Percentiles rank a stretch among this genome's conserved stretches.
Evolutionary conservation across 441 rosid species (phyloP).

Genomic region (Jatropha multifida): DNA sequence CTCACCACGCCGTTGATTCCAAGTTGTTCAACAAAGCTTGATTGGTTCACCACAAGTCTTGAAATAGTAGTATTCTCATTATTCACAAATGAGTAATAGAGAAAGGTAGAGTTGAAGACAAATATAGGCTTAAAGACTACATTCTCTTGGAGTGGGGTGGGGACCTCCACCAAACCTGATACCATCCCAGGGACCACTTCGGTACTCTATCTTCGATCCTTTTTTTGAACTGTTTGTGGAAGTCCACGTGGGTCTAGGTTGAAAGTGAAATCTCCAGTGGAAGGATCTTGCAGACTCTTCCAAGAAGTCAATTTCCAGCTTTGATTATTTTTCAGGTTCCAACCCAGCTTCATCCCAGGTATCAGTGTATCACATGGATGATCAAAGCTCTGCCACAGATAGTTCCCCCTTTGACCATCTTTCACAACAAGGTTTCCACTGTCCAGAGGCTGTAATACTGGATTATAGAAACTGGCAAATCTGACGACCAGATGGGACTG

Average conservation of each 20-base stretch:
- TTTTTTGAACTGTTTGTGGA: constrained; percentile 12
- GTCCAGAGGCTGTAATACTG: constrained; percentile 17
- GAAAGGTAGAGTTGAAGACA: neutral
- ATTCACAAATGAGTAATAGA: constrained; percentile 23
- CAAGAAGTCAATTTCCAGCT: constrained; percentile 25
- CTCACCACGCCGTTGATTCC: constrained; percentile 17
- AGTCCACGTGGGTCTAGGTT: constrained; percentile 18
- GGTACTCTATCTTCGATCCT: constrained; percentile 10
- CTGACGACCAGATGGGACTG: constrained; percentile 21
- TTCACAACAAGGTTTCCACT: constrained; percentile 24
- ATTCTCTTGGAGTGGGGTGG: neutral
- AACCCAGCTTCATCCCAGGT: constrained; percentile 31
- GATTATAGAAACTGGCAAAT: neutral
- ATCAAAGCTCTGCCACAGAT: constrained; percentile 33
- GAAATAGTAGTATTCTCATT: constrained; percentile 14
- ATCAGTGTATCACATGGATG: constrained; percentile 22
- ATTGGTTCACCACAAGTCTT: constrained; percentile 20
- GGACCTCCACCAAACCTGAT: constrained; percentile 23
- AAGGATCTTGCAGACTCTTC: constrained; percentile 26
- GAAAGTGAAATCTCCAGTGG: constrained; percentile 19
- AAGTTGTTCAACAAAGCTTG: constrained; percentile 20
- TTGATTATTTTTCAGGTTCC: constrained; percentile 10
- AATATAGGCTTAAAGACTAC: constrained; percentile 7
- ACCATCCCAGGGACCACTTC: constrained; percentile 31
- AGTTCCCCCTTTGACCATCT: constrained; percentile 9